phyloP scores from a whole-genome alignment of 257 asterid genomes.

The Penstemon eatonii region DNA sequence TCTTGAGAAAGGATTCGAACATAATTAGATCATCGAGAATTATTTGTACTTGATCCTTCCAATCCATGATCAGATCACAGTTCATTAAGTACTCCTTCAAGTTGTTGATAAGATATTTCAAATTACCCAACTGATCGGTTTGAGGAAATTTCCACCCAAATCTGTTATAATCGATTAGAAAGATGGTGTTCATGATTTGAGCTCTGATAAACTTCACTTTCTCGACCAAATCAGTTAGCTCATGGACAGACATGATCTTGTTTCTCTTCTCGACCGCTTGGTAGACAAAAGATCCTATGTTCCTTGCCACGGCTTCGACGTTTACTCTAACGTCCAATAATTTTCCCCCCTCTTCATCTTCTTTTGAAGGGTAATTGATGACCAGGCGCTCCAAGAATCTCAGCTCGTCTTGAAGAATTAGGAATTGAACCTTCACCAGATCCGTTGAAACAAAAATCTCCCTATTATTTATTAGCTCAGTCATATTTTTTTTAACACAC shows the following conservation, averaged over 20 bases:
- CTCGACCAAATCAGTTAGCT: background rate
- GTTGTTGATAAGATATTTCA: background rate
- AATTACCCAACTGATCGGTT: slow-evolving; percentile 4
- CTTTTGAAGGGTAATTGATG: background rate
- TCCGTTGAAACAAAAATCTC: background rate
- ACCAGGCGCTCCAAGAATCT: background rate
- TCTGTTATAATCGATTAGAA: background rate
- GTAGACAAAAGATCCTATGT: background rate
- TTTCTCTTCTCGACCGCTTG: too few relatives aligned
- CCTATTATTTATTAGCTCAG: background rate
- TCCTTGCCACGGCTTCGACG: background rate
- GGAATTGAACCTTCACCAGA: background rate
- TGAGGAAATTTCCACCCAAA: background rate
- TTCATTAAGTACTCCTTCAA: slow-evolving; percentile 1
- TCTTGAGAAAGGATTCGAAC: background rate
- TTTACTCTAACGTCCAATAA: background rate
- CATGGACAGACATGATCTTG: background rate
- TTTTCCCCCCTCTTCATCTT: background rate
- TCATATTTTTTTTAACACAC: background rate
- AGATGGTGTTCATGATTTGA: background rate
- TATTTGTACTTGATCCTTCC: background rate
- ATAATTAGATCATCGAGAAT: slow-evolving; percentile 1
- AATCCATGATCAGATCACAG: background rate
- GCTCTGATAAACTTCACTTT: background rate
- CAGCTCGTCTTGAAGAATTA: background rate